phyloP scores from a whole-genome alignment of 495 filamentous ascomycete species.

The Letharia columbiana region DNA sequence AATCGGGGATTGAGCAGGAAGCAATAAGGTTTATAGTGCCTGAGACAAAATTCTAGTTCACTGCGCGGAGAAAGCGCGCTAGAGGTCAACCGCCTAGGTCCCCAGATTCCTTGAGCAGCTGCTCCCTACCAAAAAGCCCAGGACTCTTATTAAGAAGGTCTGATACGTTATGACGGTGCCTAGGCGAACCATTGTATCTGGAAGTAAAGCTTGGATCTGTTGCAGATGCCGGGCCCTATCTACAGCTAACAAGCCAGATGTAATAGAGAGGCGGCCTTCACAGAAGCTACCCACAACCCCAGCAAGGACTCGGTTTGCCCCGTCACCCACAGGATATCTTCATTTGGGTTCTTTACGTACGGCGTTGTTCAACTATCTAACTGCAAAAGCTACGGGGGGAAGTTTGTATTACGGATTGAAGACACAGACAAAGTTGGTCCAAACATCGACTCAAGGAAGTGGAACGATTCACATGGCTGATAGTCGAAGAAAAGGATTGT shows the following conservation, averaged over 20 bases:
- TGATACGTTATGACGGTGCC: slow-evolving; percentile 1
- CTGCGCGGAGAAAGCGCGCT: not conserved
- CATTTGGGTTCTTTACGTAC: slow-evolving; percentile 89
- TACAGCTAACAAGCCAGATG: slow-evolving; percentile 25
- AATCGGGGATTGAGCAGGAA: not conserved
- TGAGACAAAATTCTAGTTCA: too few species aligned
- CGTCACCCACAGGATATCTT: slow-evolving; percentile 87
- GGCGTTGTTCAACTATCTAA: slow-evolving; percentile 83
- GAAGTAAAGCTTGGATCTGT: slow-evolving; percentile 31
- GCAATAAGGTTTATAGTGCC: not conserved
- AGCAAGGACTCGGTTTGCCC: slow-evolving; percentile 87
- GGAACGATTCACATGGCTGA: slow-evolving; percentile 30
- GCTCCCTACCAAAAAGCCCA: not conserved
- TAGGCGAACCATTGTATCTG: not conserved
- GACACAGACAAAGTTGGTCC: slow-evolving; percentile 81
- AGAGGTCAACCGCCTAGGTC: not conserved
- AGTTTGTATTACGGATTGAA: slow-evolving; percentile 87
- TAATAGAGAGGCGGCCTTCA: slow-evolving; percentile 30
- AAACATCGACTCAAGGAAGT: not conserved
- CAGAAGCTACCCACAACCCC: slow-evolving; percentile 48
- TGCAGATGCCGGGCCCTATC: slow-evolving; percentile 34
- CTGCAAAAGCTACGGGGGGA: slow-evolving; percentile 85
- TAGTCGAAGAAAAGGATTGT: slow-evolving; percentile 63
- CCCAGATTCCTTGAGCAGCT: too few species aligned
- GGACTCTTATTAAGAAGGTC: not conserved